These are phyloP conservation scores for Hsuehochloa calcarea DNA, from an alignment of 176 grass and related monocot species.

Conservation along the genomic window DNA sequence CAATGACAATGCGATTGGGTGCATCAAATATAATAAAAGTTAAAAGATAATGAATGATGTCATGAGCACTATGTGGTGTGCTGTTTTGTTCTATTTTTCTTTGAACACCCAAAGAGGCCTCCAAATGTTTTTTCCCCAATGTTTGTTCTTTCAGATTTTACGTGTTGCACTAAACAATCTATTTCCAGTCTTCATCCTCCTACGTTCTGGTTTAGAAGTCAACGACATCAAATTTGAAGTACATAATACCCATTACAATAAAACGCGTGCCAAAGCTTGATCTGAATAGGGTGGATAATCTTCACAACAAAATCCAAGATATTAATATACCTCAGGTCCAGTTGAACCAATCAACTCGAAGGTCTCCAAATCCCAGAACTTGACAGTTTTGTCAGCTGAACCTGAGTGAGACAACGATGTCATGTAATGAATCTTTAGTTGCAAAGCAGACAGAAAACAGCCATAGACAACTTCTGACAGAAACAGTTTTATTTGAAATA, in stretches of 20 bases:
- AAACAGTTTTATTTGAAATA: constrained; percentile 7
- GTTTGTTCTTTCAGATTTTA: background rate
- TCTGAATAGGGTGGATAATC: constrained; percentile 7
- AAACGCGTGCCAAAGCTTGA: constrained; percentile 2
- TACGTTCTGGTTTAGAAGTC: background rate
- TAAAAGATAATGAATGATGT: background rate
- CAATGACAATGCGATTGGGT: background rate
- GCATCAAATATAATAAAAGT: background rate
- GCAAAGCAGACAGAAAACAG: constrained; percentile 3
- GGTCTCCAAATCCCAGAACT: constrained; percentile 98
- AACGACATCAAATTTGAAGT: background rate
- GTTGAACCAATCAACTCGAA: constrained; percentile 96
- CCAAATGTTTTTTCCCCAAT: background rate
- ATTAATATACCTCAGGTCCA: constrained; percentile 76
- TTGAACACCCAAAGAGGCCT: background rate
- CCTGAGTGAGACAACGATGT: constrained; percentile 48
- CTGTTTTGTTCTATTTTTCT: background rate
- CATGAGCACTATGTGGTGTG: background rate
- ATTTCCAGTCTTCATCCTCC: background rate
- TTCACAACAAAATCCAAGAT: background rate
- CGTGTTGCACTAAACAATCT: background rate
- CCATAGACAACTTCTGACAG: constrained; percentile 11
- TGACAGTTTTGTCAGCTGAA: constrained; percentile 94
- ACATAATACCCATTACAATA: background rate
- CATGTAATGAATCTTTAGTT: constrained; percentile 25